Base-by-base conservation (phyloP, 75 land plant species). In the Picea sitchensis region DNA sequence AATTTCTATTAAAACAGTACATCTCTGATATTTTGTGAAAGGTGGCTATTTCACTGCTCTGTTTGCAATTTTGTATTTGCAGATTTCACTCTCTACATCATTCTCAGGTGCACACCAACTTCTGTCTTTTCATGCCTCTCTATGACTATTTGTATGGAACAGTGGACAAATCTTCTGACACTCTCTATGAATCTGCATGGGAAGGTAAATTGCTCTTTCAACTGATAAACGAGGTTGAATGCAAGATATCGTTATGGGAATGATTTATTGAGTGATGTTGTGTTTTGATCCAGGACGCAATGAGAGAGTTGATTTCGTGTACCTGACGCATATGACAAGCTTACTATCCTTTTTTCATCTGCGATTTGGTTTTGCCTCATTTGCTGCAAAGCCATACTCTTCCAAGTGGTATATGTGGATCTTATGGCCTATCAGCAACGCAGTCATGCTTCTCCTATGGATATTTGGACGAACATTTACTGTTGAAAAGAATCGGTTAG, bases 81-180 rank as follows among this genome's bases (percentile, higher is more conserved):
- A 95, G 98, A 74, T 95, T 82, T 69, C 98, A 95, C 75, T 93
- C 98, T 58, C 86, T 96, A 36, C 98, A 96, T 75, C 97, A 94
- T 80, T 89, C 95, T 1, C 95, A 92, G 71, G 93, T 96, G 47
- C 88, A 93, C 76, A 94, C 96, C 12, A 96, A 94, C 73, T 96
- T 94, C 76, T 87, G 88, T 15, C 81, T 96, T 17, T 96, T 92
- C 87, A 92, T 96, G 96, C 98, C 98, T 11, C 36, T 96, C 2
- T 96, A 96, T 62, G 97, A 96, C 75, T 90, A 90, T 82, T 32
- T 89, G 0, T 92, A 95, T 26, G 87, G 86, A 11, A 96, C 98
- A 0, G 76, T 82, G 74, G 98, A 96, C 79, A 83, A 87, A 57
- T 71, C 85, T 0, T 61, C 88, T 0, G 99, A 96, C 75, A 47